Evolutionary conservation across 495 filamentous ascomycete genomes (phyloP).

Genomic region (Xylaria intraflava): DNA sequence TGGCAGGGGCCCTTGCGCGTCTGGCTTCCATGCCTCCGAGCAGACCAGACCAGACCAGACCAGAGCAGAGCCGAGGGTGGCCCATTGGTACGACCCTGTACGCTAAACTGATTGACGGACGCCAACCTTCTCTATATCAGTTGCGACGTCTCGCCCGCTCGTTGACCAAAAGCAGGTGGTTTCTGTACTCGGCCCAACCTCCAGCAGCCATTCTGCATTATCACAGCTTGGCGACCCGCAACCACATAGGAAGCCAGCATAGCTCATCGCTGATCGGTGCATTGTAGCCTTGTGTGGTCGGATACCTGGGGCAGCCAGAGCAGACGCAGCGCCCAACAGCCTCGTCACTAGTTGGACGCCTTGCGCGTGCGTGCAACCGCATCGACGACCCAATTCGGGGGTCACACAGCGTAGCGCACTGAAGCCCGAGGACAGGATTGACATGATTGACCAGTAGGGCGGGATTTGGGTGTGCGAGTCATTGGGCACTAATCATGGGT

Average conservation of each 20-base stretch:
- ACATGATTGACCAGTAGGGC: neutral
- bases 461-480: neutral
- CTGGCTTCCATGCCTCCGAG: slow-evolving; percentile 13
- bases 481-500: slow-evolving; percentile 14
- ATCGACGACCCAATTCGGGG: slow-evolving; percentile 3
- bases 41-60: too few species aligned
- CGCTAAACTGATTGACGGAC: neutral
- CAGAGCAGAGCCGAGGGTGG: too few species aligned
- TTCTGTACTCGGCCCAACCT: neutral
- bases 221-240: slow-evolving; percentile 8
- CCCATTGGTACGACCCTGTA: slow-evolving; percentile 17
- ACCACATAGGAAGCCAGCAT: neutral
- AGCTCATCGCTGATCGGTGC: neutral
- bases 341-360: slow-evolving; percentile 8
- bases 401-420: slow-evolving; percentile 8
- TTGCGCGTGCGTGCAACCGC: slow-evolving; percentile 4
- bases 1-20: slow-evolving; percentile 13
- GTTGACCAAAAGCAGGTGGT: neutral
- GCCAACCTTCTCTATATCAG: neutral
- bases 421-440: slow-evolving; percentile 7
- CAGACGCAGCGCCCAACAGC: slow-evolving; percentile 4
- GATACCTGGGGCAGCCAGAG: neutral
- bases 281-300: slow-evolving; percentile 8
- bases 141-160: neutral
- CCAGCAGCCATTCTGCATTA: slow-evolving; percentile 21